These are phyloP conservation scores for Spironucleus salmonicida DNA, from an alignment of 208 protist species.

Conservation along the genomic window DNA sequence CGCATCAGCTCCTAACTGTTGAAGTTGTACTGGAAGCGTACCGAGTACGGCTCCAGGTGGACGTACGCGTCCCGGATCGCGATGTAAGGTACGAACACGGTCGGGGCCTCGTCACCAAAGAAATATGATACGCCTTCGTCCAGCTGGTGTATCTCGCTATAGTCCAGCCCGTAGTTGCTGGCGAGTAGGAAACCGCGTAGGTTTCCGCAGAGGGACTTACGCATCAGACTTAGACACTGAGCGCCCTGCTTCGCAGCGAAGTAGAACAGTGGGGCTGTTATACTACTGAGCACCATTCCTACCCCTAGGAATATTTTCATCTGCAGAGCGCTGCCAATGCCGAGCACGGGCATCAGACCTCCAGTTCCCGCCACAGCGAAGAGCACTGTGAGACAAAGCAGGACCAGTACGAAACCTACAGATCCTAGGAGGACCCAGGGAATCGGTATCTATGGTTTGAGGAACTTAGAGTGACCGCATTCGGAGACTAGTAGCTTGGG, in stretches of 20 bases:
- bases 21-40: background rate
- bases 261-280: background rate
- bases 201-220: background rate
- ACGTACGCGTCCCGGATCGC: background rate
- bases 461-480: constrained; percentile 20
- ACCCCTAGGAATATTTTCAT: background rate
- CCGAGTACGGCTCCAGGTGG: background rate
- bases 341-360: too few species aligned
- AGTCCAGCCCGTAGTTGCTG: constrained; percentile 7
- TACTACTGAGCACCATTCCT: background rate
- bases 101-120: background rate
- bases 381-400: too few species aligned
- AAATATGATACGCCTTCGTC: constrained; percentile 17
- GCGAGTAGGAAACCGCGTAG: constrained; percentile 1
- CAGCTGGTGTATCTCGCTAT: background rate
- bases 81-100: constrained; percentile 4
- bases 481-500: background rate
- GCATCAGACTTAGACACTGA: background rate
- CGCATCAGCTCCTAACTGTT: background rate
- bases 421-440: background rate
- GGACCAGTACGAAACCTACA: background rate
- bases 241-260: background rate
- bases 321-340: background rate
- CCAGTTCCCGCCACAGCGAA: too few species aligned
- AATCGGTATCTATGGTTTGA: background rate